Percentiles rank a stretch among this genome's conserved stretches.
These are phyloP conservation scores for Aspergillus incahuasiensis DNA, from an alignment of 495 filamentous ascomycete species.

Conservation along the genomic window DNA sequence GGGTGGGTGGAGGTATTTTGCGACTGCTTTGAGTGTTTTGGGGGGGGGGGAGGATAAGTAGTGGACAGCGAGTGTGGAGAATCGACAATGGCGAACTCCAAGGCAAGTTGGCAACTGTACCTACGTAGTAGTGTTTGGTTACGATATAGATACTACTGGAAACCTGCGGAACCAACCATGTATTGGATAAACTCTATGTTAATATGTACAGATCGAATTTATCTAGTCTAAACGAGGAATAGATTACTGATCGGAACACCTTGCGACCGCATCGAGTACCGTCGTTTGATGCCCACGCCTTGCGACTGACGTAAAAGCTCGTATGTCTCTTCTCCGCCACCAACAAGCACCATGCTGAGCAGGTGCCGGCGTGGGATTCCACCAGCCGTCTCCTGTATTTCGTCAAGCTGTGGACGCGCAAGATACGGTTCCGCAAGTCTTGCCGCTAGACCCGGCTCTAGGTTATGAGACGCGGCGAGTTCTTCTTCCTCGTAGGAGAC, in stretches of 20 bases:
- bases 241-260: conserved; percentile 76
- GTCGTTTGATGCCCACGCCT: conserved; percentile 65
- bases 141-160: background rate
- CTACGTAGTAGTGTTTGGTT: background rate
- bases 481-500: conserved; percentile 58
- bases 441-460: conserved; percentile 29
- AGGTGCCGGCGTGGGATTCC: conserved; percentile 69
- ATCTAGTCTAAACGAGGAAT: conserved; percentile 50
- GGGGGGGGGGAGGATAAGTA: background rate
- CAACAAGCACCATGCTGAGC: conserved; percentile 81
- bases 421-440: conserved; percentile 42
- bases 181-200: background rate
- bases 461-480: background rate
- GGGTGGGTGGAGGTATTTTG: no score
- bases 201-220: background rate
- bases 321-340: conserved; percentile 66
- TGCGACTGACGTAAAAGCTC: conserved; percentile 55
- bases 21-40: background rate
- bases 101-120: no score
- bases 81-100: background rate
- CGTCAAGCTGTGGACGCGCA: conserved; percentile 72
- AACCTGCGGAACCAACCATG: background rate
- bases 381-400: conserved; percentile 62
- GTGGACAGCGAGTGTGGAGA: background rate
- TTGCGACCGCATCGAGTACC: conserved; percentile 77